These are phyloP conservation scores for Nymphaea thermarum DNA, from an alignment of 164 flowering plant genomes.

Conservation along the genomic window DNA sequence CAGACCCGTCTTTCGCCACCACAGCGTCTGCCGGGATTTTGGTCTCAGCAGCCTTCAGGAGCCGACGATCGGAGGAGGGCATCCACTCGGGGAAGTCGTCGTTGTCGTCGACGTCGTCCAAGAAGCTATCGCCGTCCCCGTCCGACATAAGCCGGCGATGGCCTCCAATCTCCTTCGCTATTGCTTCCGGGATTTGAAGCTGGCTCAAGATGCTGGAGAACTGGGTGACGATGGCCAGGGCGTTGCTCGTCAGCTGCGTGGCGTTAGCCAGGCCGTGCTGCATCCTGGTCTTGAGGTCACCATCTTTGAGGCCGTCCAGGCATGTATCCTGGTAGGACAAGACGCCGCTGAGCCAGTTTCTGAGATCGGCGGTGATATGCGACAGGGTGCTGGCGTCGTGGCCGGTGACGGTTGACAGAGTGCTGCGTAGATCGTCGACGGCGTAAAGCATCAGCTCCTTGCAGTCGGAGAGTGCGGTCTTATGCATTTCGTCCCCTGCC, in stretches of 20 bases:
- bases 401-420: constrained; percentile 13
- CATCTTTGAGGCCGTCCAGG: constrained; percentile 58
- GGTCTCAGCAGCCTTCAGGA: constrained; percentile 14
- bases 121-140: background rate
- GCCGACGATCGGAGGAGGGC: constrained; percentile 27
- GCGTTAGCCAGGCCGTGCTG: constrained; percentile 20
- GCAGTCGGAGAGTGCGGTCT: constrained; percentile 57
- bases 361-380: constrained; percentile 22
- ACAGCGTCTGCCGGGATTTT: constrained; percentile 36
- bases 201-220: constrained; percentile 8
- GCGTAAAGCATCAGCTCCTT: constrained; percentile 35
- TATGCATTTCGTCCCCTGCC: constrained; percentile 24
- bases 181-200: constrained; percentile 7
- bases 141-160: constrained; percentile 8
- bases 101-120: background rate
- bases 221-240: constrained; percentile 29
- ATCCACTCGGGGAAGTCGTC: constrained; percentile 43
- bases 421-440: constrained; percentile 28
- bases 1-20: constrained; percentile 84
- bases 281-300: constrained; percentile 27
- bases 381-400: constrained; percentile 10
- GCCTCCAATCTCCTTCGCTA: background rate
- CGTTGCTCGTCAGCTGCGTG: constrained; percentile 51
- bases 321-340: constrained; percentile 71
- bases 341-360: constrained; percentile 76